Evolutionary conservation across 306 rosid species (phyloP).

Genomic region (Sphenostylis stenocarpa): DNA sequence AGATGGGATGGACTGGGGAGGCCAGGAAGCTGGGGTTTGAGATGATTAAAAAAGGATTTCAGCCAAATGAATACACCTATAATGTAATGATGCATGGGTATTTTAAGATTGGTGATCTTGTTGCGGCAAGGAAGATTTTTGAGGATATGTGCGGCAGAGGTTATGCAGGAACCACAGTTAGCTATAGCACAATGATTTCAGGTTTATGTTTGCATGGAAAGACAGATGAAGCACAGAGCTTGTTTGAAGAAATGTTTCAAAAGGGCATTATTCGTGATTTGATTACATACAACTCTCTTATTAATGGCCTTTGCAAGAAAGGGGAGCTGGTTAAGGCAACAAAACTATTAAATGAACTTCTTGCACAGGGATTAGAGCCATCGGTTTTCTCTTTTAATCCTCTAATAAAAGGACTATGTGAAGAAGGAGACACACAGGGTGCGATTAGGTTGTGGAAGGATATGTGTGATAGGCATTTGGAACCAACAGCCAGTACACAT

Average conservation of each 20-base stretch:
- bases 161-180: slow-evolving; percentile 42
- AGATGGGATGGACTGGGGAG: slow-evolving; percentile 44
- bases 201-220: slow-evolving; percentile 60
- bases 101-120: slow-evolving; percentile 50
- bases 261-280: slow-evolving; percentile 52
- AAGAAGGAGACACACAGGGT: slow-evolving; percentile 43
- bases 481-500: slow-evolving; percentile 37
- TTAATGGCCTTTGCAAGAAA: slow-evolving; percentile 52
- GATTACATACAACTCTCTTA: slow-evolving; percentile 55
- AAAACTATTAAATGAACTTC: slow-evolving; percentile 44
- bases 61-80: slow-evolving; percentile 65
- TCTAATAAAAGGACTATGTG: slow-evolving; percentile 51
- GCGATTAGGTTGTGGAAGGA: slow-evolving; percentile 59
- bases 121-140: slow-evolving; percentile 47
- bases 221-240: slow-evolving; percentile 49
- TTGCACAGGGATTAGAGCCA: slow-evolving; percentile 53
- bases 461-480: slow-evolving; percentile 48
- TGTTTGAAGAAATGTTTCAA: slow-evolving; percentile 61
- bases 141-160: slow-evolving; percentile 66
- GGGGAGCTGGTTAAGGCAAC: slow-evolving; percentile 48
- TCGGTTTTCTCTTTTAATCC: slow-evolving; percentile 43
- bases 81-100: slow-evolving; percentile 55
- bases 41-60: slow-evolving; percentile 68
- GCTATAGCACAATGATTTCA: slow-evolving; percentile 52
- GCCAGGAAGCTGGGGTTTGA: slow-evolving; percentile 85